Evolutionary conservation across 2,329 filamentous ascomycete genomes (phyloP).

Genomic region (Neonectria neomacrospora): DNA sequence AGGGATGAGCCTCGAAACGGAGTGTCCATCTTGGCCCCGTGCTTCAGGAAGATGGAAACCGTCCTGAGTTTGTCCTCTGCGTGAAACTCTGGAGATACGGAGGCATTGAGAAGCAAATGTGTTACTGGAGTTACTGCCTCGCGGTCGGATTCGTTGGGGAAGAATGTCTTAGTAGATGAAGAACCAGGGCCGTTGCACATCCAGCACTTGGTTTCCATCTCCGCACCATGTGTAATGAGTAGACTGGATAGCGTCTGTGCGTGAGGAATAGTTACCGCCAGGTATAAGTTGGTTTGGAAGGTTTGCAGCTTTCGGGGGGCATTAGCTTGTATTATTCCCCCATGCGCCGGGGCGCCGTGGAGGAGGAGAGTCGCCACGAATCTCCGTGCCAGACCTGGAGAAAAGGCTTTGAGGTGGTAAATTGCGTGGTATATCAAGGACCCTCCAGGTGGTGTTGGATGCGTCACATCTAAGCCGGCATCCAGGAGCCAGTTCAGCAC

Average conservation of each 20-base stretch:
- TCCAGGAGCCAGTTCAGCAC: slow-evolving; percentile 17
- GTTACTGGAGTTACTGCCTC: background rate
- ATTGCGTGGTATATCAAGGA: slow-evolving; percentile 18
- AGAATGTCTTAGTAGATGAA: background rate
- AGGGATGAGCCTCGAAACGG: background rate
- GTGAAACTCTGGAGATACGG: background rate
- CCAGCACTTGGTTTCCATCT: slow-evolving; percentile 12
- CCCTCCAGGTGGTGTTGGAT: background rate
- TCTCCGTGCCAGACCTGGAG: background rate
- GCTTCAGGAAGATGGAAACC: background rate
- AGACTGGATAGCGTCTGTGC: background rate
- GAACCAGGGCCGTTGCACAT: background rate
- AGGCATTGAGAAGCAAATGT: background rate
- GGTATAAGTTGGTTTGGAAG: slow-evolving; percentile 2
- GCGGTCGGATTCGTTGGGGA: no score
- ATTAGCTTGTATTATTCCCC: background rate
- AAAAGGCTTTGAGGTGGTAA: background rate
- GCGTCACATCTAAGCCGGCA: slow-evolving; percentile 17
- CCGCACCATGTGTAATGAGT: slow-evolving; percentile 5
- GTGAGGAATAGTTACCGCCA: background rate
- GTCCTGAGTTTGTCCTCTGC: background rate
- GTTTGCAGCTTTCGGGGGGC: background rate
- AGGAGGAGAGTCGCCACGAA: slow-evolving; percentile 5
- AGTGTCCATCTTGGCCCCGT: background rate
- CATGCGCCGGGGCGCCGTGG: slow-evolving; percentile 9